These are phyloP conservation scores for Phytophthora chlamydospora DNA, from an alignment of 352 stramenopile genomes.

Conservation along the genomic window DNA sequence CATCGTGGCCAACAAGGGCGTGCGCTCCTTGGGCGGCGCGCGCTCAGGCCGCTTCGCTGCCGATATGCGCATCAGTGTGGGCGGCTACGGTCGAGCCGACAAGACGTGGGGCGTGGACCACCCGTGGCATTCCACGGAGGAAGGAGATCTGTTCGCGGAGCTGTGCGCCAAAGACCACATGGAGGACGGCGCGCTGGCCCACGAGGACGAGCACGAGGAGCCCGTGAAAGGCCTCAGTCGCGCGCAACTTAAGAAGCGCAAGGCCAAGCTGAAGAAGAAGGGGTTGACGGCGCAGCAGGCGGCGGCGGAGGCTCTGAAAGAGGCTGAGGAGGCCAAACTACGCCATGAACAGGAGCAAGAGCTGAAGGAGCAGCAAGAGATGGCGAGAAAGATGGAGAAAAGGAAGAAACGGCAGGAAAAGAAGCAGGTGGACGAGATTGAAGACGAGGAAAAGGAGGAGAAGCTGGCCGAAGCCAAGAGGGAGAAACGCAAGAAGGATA, in stretches of 20 bases:
- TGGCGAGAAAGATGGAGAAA: slow-evolving; percentile 23
- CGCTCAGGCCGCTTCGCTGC: slow-evolving; percentile 73
- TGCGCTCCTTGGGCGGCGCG: slow-evolving; percentile 59
- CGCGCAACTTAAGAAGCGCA: slow-evolving; percentile 81
- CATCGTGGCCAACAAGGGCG: slow-evolving; percentile 69
- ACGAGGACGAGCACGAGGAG: slow-evolving; percentile 48
- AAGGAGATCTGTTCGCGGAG: slow-evolving; percentile 49
- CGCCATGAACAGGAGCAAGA: slow-evolving; percentile 30
- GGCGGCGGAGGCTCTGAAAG: slow-evolving; percentile 29
- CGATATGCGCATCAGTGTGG: slow-evolving; percentile 77
- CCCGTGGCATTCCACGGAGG: slow-evolving; percentile 72
- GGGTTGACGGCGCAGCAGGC: slow-evolving; percentile 40
- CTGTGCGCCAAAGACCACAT: slow-evolving; percentile 65
- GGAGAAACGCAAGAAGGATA: slow-evolving; percentile 49
- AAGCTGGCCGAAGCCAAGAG: slow-evolving; percentile 25
- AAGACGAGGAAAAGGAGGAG: slow-evolving; percentile 23
- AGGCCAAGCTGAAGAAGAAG: slow-evolving; percentile 74
- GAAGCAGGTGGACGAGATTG: slow-evolving; percentile 27
- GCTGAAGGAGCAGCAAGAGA: slow-evolving; percentile 14
- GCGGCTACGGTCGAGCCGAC: slow-evolving; percentile 79
- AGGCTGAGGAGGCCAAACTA: slow-evolving; percentile 43
- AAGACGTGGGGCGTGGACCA: slow-evolving; percentile 82
- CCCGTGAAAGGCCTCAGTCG: slow-evolving; percentile 61
- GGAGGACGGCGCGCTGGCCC: slow-evolving; percentile 59
- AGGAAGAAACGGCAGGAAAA: slow-evolving; percentile 34